Evolutionary conservation across 2,329 filamentous ascomycete species (phyloP).

Genomic region (Cadophora sp.): DNA sequence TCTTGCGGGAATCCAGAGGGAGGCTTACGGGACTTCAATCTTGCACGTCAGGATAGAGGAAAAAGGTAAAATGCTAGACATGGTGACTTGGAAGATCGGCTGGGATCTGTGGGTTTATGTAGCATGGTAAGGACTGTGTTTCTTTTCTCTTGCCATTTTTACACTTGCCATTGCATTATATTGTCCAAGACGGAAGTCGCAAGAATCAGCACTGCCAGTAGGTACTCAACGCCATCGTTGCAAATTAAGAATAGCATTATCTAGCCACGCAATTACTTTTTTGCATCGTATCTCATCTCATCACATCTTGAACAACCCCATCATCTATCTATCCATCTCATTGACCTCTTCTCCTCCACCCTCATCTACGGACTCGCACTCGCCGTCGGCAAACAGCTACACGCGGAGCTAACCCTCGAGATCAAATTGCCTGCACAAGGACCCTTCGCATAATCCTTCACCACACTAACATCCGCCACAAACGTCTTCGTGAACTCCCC

Average conservation of each 20-base stretch:
- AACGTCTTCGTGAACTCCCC: slow-evolving; percentile 27
- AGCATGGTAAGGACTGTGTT: too few relatives aligned
- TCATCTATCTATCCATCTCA: not conserved
- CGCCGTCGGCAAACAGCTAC: slow-evolving; percentile 26
- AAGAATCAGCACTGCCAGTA: too few relatives aligned
- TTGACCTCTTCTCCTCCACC: not conserved
- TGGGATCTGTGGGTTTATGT: too few relatives aligned
- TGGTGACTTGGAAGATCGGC: too few relatives aligned
- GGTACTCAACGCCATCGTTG: too few relatives aligned
- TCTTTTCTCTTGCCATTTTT: too few relatives aligned
- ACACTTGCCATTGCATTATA: too few relatives aligned
- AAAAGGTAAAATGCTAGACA: too few relatives aligned
- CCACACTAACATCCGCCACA: slow-evolving; percentile 21
- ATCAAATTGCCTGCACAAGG: slow-evolving; percentile 23
- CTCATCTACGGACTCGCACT: slow-evolving; percentile 2
- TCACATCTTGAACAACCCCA: not conserved
- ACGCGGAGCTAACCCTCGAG: slow-evolving; percentile 23
- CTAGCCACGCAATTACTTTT: slow-evolving; percentile 44
- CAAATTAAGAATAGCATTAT: slow-evolving; percentile 48
- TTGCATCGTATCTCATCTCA: not conserved
- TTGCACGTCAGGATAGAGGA: too few relatives aligned
- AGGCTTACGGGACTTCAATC: too few relatives aligned
- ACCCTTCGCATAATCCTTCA: slow-evolving; percentile 20
- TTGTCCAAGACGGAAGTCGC: too few relatives aligned
- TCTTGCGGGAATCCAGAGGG: too few relatives aligned